A percentile compares a stretch with the other conserved stretches of the same genome.
phyloP scores from a whole-genome alignment of 768 basidiomycete genomes.

The Suillus occidentalis region DNA sequence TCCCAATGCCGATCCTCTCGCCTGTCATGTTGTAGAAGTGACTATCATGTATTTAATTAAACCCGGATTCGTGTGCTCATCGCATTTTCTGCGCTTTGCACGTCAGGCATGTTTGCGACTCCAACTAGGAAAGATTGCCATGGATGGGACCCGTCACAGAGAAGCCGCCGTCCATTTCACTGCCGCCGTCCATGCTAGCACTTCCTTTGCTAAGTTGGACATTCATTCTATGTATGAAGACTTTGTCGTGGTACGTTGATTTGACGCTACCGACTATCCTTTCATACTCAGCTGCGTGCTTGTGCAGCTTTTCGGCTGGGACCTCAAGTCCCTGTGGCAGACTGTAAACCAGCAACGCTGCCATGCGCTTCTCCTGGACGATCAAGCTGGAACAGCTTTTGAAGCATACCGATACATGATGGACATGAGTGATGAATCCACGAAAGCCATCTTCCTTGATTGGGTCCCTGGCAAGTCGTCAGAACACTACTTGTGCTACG shows the following conservation, averaged over 20 bases:
- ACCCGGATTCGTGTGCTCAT: background rate
- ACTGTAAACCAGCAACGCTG: background rate
- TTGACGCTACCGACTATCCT: background rate
- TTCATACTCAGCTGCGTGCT: background rate
- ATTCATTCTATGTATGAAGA: background rate
- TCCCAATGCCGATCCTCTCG: background rate
- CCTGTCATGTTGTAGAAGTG: background rate
- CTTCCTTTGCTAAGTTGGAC: background rate
- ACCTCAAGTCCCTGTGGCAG: background rate
- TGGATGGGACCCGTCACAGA: background rate
- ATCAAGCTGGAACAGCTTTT: background rate
- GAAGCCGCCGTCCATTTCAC: background rate
- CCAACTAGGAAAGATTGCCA: background rate
- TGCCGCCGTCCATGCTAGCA: background rate
- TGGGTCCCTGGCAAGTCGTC: background rate
- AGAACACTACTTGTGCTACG: background rate
- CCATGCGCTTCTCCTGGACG: background rate
- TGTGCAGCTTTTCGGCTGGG: background rate
- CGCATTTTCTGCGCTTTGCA: background rate
- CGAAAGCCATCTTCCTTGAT: background rate
- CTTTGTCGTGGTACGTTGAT: background rate
- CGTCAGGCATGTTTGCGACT: background rate
- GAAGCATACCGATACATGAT: constrained; percentile 1
- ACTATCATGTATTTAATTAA: background rate
- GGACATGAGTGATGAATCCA: background rate